A percentile compares a stretch with the other conserved stretches of the same genome.
phyloP scores from a whole-genome alignment of 2,329 filamentous ascomycete genomes.

The Xylaria sp. region DNA sequence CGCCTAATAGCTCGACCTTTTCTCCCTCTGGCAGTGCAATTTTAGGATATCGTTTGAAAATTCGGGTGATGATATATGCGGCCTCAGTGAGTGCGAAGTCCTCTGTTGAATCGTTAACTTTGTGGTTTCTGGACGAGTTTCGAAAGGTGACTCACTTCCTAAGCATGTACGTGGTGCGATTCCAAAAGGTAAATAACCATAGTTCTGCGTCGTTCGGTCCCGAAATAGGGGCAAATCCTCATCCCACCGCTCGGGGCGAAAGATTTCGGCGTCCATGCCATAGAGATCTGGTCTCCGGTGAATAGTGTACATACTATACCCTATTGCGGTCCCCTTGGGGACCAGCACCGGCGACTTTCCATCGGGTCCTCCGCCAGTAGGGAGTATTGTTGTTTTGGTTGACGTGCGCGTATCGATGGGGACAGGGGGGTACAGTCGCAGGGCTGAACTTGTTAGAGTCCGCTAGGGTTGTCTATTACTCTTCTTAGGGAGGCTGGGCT shows the following conservation, averaged over 20 bases:
- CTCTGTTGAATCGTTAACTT: conserved; percentile 32
- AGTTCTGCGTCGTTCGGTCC: conserved; percentile 40
- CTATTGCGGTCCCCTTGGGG: conserved; percentile 54
- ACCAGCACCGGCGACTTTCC: conserved; percentile 44
- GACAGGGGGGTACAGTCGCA: conserved; percentile 45
- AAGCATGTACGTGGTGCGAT: conserved; percentile 45
- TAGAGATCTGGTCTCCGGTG: conserved; percentile 56
- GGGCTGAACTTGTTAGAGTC: conserved; percentile 31
- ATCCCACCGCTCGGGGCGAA: conserved; percentile 60
- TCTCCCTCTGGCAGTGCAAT: conserved; percentile 41
- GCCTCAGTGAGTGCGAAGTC: conserved; percentile 45
- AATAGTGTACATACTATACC: conserved; percentile 57
- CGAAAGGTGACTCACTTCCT: conserved; percentile 39
- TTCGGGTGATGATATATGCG: conserved; percentile 42
- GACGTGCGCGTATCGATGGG: conserved; percentile 44
- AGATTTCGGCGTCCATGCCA: conserved; percentile 55
- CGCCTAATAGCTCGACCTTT: conserved; percentile 39
- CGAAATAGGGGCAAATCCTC: conserved; percentile 39
- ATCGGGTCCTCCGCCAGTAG: conserved; percentile 44
- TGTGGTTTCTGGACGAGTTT: neutral
- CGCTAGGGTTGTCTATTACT: neutral
- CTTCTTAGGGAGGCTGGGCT: conserved; percentile 20
- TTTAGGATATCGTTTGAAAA: conserved; percentile 41
- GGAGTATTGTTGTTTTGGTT: conserved; percentile 40
- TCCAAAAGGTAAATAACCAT: conserved; percentile 45